Evolutionary conservation across 441 rosid species (phyloP).

Genomic region (Populus hybrid): DNA sequence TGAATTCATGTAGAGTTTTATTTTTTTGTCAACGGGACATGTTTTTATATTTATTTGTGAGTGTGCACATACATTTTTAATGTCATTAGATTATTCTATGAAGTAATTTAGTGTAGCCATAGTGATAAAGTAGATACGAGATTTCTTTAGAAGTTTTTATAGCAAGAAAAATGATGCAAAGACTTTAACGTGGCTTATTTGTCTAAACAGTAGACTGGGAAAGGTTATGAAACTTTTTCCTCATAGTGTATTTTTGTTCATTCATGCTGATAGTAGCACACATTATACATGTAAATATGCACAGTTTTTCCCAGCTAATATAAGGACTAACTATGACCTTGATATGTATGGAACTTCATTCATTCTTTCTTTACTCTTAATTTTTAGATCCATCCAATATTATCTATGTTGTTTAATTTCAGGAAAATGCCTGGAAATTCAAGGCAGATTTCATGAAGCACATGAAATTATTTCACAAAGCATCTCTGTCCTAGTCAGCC

Average conservation of each 20-base stretch:
- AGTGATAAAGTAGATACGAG: background rate
- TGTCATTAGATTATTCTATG: background rate
- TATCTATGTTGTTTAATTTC: slow-evolving; percentile 18
- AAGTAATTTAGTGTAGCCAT: background rate
- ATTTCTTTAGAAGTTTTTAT: background rate
- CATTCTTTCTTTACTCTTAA: background rate
- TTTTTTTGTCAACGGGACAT: background rate
- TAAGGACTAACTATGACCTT: background rate
- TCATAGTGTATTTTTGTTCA: background rate
- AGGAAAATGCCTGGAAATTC: slow-evolving; percentile 68
- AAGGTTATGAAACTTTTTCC: background rate
- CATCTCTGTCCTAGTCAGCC: slow-evolving; percentile 44
- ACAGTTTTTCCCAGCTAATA: background rate
- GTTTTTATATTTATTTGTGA: background rate
- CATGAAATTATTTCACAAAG: slow-evolving; percentile 67
- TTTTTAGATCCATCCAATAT: background rate
- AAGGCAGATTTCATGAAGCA: slow-evolving; percentile 53
- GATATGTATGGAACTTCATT: background rate
- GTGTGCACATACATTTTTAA: background rate
- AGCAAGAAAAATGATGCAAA: background rate
- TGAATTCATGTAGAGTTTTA: background rate
- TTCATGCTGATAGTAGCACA: background rate
- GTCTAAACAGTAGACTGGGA: background rate
- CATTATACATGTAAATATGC: background rate
- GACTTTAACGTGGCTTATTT: background rate